Conservation (phyloP, 164 flowering plant species). For the Liriodendron chinense region DNA sequence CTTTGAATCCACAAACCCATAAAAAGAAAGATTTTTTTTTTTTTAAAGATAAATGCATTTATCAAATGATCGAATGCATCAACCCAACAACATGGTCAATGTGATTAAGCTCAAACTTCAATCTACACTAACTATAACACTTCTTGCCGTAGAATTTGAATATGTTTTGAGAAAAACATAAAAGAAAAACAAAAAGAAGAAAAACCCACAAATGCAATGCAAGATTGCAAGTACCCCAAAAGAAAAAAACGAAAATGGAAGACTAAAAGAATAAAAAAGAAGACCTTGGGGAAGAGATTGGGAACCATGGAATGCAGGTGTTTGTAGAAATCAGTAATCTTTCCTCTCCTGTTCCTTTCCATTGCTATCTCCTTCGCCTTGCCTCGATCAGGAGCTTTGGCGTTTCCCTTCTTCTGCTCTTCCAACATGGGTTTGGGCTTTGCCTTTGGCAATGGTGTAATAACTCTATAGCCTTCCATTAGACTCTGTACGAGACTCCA, state of each 20-base stretch:
- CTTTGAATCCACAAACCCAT: too few relatives aligned
- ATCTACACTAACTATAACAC: neutral
- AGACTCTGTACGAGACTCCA: too few relatives aligned
- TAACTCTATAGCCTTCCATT: neutral
- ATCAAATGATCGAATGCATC: neutral
- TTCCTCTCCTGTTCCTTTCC: conserved; percentile 3
- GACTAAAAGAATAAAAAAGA: neutral
- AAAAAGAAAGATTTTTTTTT: too few relatives aligned
- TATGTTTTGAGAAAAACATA: neutral
- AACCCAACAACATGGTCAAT: neutral
- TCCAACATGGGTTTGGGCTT: too few relatives aligned
- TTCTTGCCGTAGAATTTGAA: neutral
- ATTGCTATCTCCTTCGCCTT: neutral
- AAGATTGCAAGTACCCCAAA: neutral
- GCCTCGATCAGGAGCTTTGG: neutral
- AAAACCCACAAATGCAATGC: neutral
- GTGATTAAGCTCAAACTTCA: neutral
- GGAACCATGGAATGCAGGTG: conserved; percentile 2
- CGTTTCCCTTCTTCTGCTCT: neutral
- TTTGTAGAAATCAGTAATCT: neutral
- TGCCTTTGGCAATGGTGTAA: neutral
- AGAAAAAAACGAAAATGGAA: neutral
- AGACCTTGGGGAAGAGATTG: neutral
- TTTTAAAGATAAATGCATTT: neutral
- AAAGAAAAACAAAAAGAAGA: neutral